phyloP scores from a whole-genome alignment of 2,329 filamentous ascomycete species.

The Diaporthe vexans region DNA sequence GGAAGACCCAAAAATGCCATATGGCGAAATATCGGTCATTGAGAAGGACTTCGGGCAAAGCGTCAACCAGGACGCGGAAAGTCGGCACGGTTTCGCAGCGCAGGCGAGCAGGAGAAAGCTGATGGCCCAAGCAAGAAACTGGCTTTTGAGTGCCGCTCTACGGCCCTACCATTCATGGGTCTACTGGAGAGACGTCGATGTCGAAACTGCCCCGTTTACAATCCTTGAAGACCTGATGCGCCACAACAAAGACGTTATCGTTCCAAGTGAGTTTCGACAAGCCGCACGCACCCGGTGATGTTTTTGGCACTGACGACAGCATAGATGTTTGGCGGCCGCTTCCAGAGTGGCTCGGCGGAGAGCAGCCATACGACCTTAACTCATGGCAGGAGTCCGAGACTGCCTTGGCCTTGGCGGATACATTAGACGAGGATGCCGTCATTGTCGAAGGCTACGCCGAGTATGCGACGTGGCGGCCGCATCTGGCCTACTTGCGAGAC shows the following conservation, averaged over 20 bases:
- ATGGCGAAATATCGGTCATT: constrained; percentile 96
- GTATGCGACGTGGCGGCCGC: constrained; percentile 97
- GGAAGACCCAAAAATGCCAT: constrained; percentile 83
- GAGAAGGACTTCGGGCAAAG: constrained; percentile 99
- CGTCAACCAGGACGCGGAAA: constrained; percentile 97
- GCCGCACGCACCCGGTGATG: not conserved
- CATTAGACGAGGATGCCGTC: constrained; percentile 95
- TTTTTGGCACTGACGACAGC: constrained; percentile 30
- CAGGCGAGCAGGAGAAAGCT: constrained; percentile 94
- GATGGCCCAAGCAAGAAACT: constrained; percentile 98
- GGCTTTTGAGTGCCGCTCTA: constrained; percentile 92
- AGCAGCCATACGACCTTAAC: constrained; percentile 98
- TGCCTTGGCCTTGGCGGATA: constrained; percentile 91
- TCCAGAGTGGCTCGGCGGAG: constrained; percentile 97
- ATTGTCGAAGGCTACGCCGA: constrained; percentile 99
- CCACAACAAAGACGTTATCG: constrained; percentile 98
- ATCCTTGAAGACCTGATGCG: constrained; percentile 98
- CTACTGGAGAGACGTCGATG: constrained; percentile 98
- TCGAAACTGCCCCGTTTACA: constrained; percentile 96
- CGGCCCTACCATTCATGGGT: constrained; percentile 98
- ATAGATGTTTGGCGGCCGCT: constrained; percentile 98
- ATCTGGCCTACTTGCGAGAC: constrained; percentile 95
- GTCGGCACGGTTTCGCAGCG: constrained; percentile 95
- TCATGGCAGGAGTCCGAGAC: constrained; percentile 99
- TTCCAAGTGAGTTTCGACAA: constrained; percentile 81